phyloP scores from a whole-genome alignment of 805 yeast genomes.

The Saccharomyces mikatae region DNA sequence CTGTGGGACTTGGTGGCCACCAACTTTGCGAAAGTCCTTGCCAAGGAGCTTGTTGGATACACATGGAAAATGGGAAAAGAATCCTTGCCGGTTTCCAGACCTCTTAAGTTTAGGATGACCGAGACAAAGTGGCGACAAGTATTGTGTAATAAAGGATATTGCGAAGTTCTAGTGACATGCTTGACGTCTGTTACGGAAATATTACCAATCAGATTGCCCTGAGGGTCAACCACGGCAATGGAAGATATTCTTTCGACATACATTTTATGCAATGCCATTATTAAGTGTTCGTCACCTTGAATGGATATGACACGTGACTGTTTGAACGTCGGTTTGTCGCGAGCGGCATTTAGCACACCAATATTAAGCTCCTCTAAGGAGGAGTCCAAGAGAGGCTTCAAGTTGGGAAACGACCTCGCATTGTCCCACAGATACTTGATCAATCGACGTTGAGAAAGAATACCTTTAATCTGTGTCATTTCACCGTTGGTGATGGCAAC shows the following conservation, averaged over 20 bases:
- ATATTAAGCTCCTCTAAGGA: conserved; percentile 64
- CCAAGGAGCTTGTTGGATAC: conserved; percentile 65
- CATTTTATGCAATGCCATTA: conserved; percentile 82
- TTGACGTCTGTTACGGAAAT: conserved; percentile 90
- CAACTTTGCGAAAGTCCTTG: conserved; percentile 82
- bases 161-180: conserved; percentile 74
- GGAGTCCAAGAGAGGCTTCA: conserved; percentile 64
- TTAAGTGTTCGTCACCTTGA: conserved; percentile 74
- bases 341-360: conserved; percentile 44
- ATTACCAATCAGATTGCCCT: conserved; percentile 71
- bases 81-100: conserved; percentile 78
- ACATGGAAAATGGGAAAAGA: conserved; percentile 95
- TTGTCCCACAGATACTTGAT: conserved; percentile 85
- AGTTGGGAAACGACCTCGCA: conserved; percentile 71
- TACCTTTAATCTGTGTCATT: conserved; percentile 57
- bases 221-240: conserved; percentile 81
- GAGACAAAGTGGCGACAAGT: conserved; percentile 82
- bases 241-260: conserved; percentile 75
- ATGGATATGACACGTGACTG: conserved; percentile 59
- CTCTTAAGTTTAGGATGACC: conserved; percentile 78
- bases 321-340: conserved; percentile 26
- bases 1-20: conserved; percentile 96
- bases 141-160: conserved; percentile 68
- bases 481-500: conserved; percentile 64
- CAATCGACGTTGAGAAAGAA: conserved; percentile 82